phyloP scores from a whole-genome alignment of 176 grass and related monocot species.

The Ensete glaucum region DNA sequence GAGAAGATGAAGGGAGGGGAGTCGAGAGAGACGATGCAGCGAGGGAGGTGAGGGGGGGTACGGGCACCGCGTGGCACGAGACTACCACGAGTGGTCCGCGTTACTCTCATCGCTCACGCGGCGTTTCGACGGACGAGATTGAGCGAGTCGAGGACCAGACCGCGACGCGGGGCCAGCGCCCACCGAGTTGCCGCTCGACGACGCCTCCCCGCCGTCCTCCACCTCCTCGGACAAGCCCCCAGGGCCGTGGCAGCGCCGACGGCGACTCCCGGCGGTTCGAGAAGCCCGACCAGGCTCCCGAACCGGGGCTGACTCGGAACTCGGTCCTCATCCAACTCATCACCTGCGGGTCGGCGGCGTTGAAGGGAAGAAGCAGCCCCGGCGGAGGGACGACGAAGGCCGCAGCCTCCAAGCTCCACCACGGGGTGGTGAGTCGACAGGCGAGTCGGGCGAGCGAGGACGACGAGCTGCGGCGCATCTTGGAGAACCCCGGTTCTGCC shows the following conservation, averaged over 20 bases:
- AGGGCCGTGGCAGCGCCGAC: background rate
- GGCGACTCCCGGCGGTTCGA: background rate
- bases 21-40: background rate
- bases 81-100: no score
- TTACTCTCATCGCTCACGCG: background rate
- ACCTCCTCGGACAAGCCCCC: slow-evolving; percentile 56
- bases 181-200: slow-evolving; percentile 69
- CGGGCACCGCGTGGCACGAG: no score
- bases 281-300: slow-evolving; percentile 6
- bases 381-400: background rate
- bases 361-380: background rate
- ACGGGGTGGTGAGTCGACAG: slow-evolving; percentile 44
- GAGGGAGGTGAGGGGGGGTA: background rate
- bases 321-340: slow-evolving; percentile 84
- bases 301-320: slow-evolving; percentile 29
- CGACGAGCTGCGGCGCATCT: slow-evolving; percentile 18
- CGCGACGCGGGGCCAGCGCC: background rate
- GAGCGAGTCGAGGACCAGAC: slow-evolving; percentile 22
- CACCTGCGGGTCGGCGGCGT: slow-evolving; percentile 56
- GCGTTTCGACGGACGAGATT: slow-evolving; percentile 15
- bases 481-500: slow-evolving; percentile 39
- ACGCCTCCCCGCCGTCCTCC: slow-evolving; percentile 66
- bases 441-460: slow-evolving; percentile 15
- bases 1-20: background rate
- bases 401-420: background rate